A percentile compares a stretch with the other conserved stretches of the same genome.
phyloP scores from a whole-genome alignment of 176 grass and related monocot species.

The Triticum monococcum region DNA sequence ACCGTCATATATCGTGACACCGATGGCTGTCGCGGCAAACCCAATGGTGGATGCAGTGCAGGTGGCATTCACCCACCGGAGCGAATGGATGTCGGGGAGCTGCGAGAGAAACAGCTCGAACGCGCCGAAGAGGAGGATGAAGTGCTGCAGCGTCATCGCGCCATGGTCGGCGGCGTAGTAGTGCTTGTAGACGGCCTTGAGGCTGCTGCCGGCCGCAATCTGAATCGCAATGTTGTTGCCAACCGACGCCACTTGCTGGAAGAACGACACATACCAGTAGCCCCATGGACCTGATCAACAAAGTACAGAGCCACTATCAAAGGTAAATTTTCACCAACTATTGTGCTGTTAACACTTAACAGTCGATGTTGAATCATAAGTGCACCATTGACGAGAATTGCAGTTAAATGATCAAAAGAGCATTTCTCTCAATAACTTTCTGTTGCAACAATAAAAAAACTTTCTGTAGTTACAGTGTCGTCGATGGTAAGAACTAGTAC shows the following conservation, averaged over 20 bases:
- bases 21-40: slow-evolving; percentile 64
- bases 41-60: slow-evolving; percentile 78
- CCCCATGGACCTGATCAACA: slow-evolving; percentile 52
- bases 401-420: not conserved
- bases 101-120: slow-evolving; percentile 74
- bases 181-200: slow-evolving; percentile 73
- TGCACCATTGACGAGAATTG: not conserved
- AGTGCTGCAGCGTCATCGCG: slow-evolving; percentile 59
- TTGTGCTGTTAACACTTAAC: not conserved
- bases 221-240: slow-evolving; percentile 90
- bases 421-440: not conserved
- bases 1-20: slow-evolving; percentile 66
- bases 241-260: slow-evolving; percentile 75
- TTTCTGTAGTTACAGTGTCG: not conserved
- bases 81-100: slow-evolving; percentile 73
- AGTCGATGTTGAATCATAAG: not conserved
- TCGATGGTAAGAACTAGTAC: not conserved
- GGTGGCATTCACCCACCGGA: slow-evolving; percentile 74
- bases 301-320: not conserved
- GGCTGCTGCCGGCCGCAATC: slow-evolving; percentile 82
- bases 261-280: slow-evolving; percentile 68
- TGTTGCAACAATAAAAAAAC: not conserved
- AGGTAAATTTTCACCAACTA: not conserved
- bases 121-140: slow-evolving; percentile 72
- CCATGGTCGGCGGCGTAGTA: slow-evolving; percentile 3